Percentiles rank a stretch among this genome's conserved stretches.
phyloP scores from a whole-genome alignment of 2,329 filamentous ascomycete species.

The Trichoderma sp. region DNA sequence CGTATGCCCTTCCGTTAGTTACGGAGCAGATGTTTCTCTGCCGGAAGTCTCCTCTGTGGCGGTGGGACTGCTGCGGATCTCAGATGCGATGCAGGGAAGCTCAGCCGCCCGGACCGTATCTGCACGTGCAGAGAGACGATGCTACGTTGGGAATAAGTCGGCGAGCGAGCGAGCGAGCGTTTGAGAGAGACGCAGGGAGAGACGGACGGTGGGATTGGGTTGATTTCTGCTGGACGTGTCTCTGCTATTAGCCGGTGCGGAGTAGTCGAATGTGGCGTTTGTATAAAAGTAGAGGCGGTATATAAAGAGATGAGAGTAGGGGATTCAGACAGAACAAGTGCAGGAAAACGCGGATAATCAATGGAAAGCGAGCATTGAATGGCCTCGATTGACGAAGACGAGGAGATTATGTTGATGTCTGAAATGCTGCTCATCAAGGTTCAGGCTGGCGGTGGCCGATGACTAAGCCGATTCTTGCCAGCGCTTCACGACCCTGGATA shows the following conservation, averaged over 20 bases:
- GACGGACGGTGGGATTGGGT: background rate
- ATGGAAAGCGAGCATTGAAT: background rate
- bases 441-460: background rate
- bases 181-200: background rate
- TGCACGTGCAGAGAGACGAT: conserved; percentile 7
- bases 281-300: background rate
- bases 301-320: background rate
- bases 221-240: background rate
- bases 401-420: background rate
- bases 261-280: conserved; percentile 16
- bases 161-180: background rate
- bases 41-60: background rate
- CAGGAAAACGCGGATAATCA: background rate
- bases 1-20: background rate
- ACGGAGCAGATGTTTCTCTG: background rate
- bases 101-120: background rate
- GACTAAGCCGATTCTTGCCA: background rate
- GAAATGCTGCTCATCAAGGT: background rate
- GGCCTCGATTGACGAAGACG: background rate
- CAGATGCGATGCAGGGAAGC: conserved; percentile 10
- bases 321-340: background rate
- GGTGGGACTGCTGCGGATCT: conserved; percentile 4
- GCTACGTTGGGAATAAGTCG: background rate
- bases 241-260: conserved; percentile 21
- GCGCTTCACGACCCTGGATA: background rate